Evolutionary conservation across 2,329 filamentous ascomycete species (phyloP), one percentile per base, ranked within the genome.

Genomic region (Calonectria pauciramosa): DNA sequence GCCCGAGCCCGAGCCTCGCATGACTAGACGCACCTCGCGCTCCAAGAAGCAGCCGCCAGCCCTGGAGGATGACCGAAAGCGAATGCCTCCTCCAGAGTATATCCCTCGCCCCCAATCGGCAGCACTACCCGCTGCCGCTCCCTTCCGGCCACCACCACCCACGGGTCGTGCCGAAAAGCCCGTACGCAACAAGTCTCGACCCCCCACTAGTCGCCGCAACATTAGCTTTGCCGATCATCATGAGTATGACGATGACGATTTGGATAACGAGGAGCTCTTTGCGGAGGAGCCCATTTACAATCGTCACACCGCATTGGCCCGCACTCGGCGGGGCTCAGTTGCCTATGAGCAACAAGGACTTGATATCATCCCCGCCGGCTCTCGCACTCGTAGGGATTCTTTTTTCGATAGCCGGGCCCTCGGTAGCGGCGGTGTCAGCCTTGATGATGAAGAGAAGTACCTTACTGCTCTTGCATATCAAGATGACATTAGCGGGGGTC

Each of bases 41-140:
- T 83, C 83, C 16, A 86, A 83, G 79, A 87, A 86, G 70, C 80
- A 74, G 23, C 75, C 79, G 65, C 75, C 84, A 10, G 26, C 84
- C 10, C 36, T 41, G 16, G 85, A 88, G 0, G 87, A 89, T 1
- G 88, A 89, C 67, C 85, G 87, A 38, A 82, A 79, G 65, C 83
- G 85, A 36, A 90, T 90, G 89, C 89, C 90, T 28, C 89, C 89
- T 14, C 89, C 89, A 5, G 81, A 81, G 2, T 80, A 74, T 32
- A 78, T 83, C 49, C 84, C 84, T 65, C 82, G 88, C 18, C 87
- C 84, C 1, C 82, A 84, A 76, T 84, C 84, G 20, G 81, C 83
- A 9, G 81, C 83, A 10, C 56, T 83, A 60, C 83, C 83, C 14
- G 77, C 78, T 32, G 74, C 79, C 9, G 77, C 80, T 36, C 78